Conservation (phyloP, 1,284 basidiomycete genomes). For the Boletus albobrunnescens region DNA sequence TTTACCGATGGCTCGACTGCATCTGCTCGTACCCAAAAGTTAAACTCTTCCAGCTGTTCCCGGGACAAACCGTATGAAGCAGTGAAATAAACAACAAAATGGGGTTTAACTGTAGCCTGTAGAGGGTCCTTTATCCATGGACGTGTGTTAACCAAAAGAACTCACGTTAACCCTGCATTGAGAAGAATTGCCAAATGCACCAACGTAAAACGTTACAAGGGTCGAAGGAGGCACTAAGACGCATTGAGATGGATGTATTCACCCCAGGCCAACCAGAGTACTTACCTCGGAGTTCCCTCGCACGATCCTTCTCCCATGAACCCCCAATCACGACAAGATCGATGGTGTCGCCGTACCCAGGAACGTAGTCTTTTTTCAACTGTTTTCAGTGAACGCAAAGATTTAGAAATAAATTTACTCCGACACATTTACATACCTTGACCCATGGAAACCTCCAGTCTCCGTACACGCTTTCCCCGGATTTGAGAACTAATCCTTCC, state of each 20-base stretch:
- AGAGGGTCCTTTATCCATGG: slow-evolving; percentile 3
- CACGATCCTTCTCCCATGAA: slow-evolving; percentile 75
- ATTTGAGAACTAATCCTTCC: slow-evolving; percentile 78
- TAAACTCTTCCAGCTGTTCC: slow-evolving; percentile 62
- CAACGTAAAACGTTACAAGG: slow-evolving; percentile 79
- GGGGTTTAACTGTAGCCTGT: slow-evolving; percentile 45
- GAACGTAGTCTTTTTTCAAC: slow-evolving; percentile 78
- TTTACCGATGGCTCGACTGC: slow-evolving; percentile 33
- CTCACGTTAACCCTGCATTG: slow-evolving; percentile 38
- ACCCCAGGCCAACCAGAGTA: background rate
- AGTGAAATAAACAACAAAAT: slow-evolving; percentile 70
- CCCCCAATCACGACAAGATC: slow-evolving; percentile 77
- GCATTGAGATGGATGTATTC: background rate
- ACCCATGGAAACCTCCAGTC: slow-evolving; percentile 67
- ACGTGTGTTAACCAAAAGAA: slow-evolving; percentile 1
- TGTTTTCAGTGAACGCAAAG: slow-evolving; percentile 12
- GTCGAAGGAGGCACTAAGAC: slow-evolving; percentile 62
- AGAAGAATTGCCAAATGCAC: slow-evolving; percentile 46
- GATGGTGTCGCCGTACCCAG: slow-evolving; percentile 72
- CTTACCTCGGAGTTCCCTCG: slow-evolving; percentile 68
- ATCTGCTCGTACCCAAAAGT: slow-evolving; percentile 57
- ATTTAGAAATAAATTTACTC: background rate
- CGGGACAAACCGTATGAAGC: slow-evolving; percentile 70
- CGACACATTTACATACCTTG: slow-evolving; percentile 47
- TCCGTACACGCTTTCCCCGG: slow-evolving; percentile 61